Evolutionary conservation across 345 rosid species (phyloP), one percentile per base, ranked within the genome.

Genomic region (Eucalyptus melliodora): DNA sequence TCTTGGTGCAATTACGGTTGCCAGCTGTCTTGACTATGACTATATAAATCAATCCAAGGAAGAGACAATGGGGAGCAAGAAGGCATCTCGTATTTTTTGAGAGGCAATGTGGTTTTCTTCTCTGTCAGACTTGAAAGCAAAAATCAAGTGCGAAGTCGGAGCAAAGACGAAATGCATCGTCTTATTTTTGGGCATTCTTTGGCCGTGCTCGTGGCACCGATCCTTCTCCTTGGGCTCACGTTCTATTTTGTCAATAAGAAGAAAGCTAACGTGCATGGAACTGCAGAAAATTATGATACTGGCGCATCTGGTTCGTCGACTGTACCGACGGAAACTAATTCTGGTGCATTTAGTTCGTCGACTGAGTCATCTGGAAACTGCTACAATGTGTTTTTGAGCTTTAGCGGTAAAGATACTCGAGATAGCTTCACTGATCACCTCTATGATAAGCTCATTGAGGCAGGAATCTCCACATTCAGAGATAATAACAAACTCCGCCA

Each of bases 271-370:
- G 4, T 60, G 16, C 16, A 12, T 6, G 16, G 2, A 23, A 56
- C 9, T 56, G 62, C 67, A 0, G 16, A 60, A 27, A 5, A 23
- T 56, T 4, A 1, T 60, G 13, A 26, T 27, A 0, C 15, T 60
- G 31, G 1, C 0, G 2, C 0, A 27, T 27, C 1, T 60, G n/a
- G 4, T 60, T 27, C 16, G 0, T 27, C 6, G 16, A 60, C 16
- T 27, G 3, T 2, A 7, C n/a, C 31, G 3, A 27, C 16, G 1
- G 67, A 14, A 60, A 60, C 6, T 6, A 60, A 56, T 56, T 56
- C 62, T 26, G 8, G 16, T 60, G 7, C 0, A 6, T 60, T 16
- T 60, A 6, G 16, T 60, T 60, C 31, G 1, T 60, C 16, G 0
- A 27, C 16, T 8, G 8, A 3, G 7, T 9, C 3, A 0, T 9